Evolutionary conservation across 2,329 filamentous ascomycete genomes (phyloP).

Genomic region (Pleomassaria siparia): DNA sequence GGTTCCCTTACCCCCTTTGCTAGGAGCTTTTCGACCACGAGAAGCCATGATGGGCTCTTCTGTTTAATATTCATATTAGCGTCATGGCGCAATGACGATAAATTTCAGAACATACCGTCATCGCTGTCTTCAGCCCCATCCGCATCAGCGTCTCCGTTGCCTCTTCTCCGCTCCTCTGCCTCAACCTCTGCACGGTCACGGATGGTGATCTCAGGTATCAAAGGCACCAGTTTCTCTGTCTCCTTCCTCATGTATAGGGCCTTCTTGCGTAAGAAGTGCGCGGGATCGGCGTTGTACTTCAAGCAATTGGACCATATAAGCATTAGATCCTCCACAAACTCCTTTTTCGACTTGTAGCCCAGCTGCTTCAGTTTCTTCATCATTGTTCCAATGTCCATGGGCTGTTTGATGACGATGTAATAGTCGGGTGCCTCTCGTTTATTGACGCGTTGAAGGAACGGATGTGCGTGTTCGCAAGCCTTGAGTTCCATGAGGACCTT

Average conservation of each 20-base stretch:
- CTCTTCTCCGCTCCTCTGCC: constrained; percentile 68
- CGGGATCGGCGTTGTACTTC: constrained; percentile 89
- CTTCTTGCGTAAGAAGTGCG: constrained; percentile 85
- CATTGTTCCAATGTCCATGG: constrained; percentile 97
- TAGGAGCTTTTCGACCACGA: constrained; percentile 82
- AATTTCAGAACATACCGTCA: constrained; percentile 53
- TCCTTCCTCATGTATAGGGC: constrained; percentile 96
- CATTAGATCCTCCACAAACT: constrained; percentile 91
- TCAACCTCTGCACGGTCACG: constrained; percentile 92
- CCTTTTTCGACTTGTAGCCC: constrained; percentile 69
- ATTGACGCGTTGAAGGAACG: constrained; percentile 90
- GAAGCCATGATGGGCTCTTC: constrained; percentile 96
- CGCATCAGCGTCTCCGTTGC: constrained; percentile 77
- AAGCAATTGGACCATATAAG: constrained; percentile 97
- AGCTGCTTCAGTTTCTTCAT: constrained; percentile 88
- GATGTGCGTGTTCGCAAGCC: constrained; percentile 95
- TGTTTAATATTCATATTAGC: constrained; percentile 14
- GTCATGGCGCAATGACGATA: neutral
- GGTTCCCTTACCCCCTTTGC: constrained; percentile 70
- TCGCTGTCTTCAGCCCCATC: constrained; percentile 89
- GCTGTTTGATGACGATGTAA: constrained; percentile 88
- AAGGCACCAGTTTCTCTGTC: constrained; percentile 90
- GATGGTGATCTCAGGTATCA: constrained; percentile 91
- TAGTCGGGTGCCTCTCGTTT: constrained; percentile 98
- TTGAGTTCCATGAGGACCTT: constrained; percentile 97